Base-by-base conservation (phyloP, 306 rosid species). In the Inga oerstediana region DNA sequence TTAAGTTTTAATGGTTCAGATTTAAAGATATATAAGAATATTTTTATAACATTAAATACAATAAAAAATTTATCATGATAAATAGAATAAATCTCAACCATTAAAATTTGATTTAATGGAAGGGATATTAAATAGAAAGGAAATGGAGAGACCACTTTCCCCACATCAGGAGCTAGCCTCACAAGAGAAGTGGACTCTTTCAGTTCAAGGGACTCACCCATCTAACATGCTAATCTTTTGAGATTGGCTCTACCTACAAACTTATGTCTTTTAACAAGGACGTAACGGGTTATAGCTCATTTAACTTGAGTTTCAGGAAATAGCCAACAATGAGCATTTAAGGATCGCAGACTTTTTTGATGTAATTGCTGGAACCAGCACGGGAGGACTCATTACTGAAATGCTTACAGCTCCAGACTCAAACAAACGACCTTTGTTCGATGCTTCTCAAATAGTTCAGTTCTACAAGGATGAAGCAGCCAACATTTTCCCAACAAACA, bases 321-420 rank as follows among this genome's bases (percentile, higher is more conserved):
- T 58, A 58, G 32, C 12, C 65, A 58, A 4, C 0, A 13, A 13
- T 13, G 16, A 30, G 4, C 19, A 66, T 2, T 62, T 43, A 34
- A 45, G 75, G 75, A 65, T 66, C 0, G 82, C 81, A 7, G 59
- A 77, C 8, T 77, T 14, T 24, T 77, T 77, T 44, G 81, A 77
- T 27, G 72, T 77, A 16, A 35, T 77, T 5, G 73, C 59, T 10
- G 81, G 73, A 12, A 62, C 59, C 0, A 62, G 73, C 69, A 62
- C 81, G 1, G 72, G 72, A 2, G 80, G 80, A 3, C 68, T 77
- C 3, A 77, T 77, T 7, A 6, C 74, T 16, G n/a, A 72, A 10
- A 78, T 78, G 81, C 71, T 78, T 0, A 46, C 74, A 8, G 35
- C 74, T 10, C 78, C 78, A 16, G 8, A 64, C 11, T 54, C 37